phyloP scores from a whole-genome alignment of 2,329 filamentous ascomycete genomes.

The Diplodia corticola region DNA sequence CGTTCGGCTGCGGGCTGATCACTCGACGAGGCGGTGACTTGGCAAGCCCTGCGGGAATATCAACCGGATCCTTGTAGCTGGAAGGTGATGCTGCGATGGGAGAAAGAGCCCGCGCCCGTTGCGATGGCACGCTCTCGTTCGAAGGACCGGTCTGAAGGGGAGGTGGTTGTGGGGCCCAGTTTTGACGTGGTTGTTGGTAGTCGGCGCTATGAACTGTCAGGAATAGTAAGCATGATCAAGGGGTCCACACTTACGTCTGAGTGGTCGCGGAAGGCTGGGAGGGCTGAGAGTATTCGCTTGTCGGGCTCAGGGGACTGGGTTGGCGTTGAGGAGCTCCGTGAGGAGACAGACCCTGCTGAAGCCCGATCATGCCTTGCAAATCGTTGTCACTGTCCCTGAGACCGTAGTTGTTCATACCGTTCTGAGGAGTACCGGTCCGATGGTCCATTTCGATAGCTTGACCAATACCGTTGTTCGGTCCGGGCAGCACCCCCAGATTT shows the following conservation, averaged over 20 bases:
- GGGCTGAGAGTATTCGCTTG: conserved; percentile 52
- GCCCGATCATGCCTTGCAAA: conserved; percentile 70
- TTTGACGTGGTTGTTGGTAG: conserved; percentile 51
- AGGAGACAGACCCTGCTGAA: conserved; percentile 56
- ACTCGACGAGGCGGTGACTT: conserved; percentile 27
- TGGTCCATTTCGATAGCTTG: conserved; percentile 82
- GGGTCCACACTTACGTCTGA: conserved; percentile 54
- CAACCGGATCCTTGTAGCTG: conserved; percentile 30
- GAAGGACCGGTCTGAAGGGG: conserved; percentile 7
- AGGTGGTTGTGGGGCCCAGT: conserved; percentile 36
- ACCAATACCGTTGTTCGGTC: conserved; percentile 46
- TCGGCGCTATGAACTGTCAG: conserved; percentile 30
- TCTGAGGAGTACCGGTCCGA: conserved; percentile 38
- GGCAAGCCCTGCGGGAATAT: conserved; percentile 35
- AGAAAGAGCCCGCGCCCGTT: conserved; percentile 36
- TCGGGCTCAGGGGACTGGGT: conserved; percentile 62
- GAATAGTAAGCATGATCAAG: background rate
- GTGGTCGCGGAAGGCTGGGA: conserved; percentile 50
- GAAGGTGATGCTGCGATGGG: conserved; percentile 40
- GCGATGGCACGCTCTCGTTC: conserved; percentile 5
- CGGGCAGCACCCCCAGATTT: conserved; percentile 40
- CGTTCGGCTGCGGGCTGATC: background rate
- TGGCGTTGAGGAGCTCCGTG: conserved; percentile 30
- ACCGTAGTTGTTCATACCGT: conserved; percentile 37
- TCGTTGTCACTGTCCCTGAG: conserved; percentile 66